Conservation (phyloP, 106 monocot species). For the Acorus calamus region DNA sequence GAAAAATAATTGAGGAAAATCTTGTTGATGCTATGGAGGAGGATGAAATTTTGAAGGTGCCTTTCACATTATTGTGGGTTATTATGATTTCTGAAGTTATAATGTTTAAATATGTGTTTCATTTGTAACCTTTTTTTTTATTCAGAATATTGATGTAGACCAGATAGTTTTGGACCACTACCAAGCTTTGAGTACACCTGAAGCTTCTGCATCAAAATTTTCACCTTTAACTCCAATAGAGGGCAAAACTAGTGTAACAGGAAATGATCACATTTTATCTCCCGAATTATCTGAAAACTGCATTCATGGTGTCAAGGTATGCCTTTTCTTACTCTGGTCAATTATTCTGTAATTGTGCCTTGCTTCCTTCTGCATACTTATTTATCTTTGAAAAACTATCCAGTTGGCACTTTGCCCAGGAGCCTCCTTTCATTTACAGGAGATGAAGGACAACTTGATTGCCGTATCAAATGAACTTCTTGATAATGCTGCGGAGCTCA, state of each 20-base stretch:
- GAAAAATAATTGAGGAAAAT: conserved; percentile 17
- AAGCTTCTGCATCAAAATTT: conserved; percentile 34
- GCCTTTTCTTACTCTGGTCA: neutral
- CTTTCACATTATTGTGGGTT: neutral
- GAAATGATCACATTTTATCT: conserved; percentile 25
- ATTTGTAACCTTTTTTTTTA: conserved; percentile 3
- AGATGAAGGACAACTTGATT: conserved; percentile 82
- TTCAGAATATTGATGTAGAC: conserved; percentile 91
- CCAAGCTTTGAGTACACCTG: conserved; percentile 55
- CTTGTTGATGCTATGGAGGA: conserved; percentile 45
- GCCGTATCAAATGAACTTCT: conserved; percentile 85
- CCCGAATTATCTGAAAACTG: conserved; percentile 59
- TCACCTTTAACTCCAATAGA: conserved; percentile 27
- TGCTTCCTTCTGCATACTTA: conserved; percentile 1
- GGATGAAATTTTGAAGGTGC: conserved; percentile 68
- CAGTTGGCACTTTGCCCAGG: conserved; percentile 85
- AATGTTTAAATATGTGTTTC: neutral
- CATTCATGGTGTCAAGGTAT: conserved; percentile 63
- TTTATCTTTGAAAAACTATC: conserved; percentile 1
- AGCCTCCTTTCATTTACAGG: conserved; percentile 59
- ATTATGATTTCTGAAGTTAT: neutral
- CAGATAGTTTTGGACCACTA: conserved; percentile 86
- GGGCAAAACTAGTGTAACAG: conserved; percentile 1
- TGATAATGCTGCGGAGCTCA: conserved; percentile 58
- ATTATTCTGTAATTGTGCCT: neutral